Evolutionary conservation across 2,329 filamentous ascomycete genomes (phyloP).

Genomic region (Colletotrichum limetticola): DNA sequence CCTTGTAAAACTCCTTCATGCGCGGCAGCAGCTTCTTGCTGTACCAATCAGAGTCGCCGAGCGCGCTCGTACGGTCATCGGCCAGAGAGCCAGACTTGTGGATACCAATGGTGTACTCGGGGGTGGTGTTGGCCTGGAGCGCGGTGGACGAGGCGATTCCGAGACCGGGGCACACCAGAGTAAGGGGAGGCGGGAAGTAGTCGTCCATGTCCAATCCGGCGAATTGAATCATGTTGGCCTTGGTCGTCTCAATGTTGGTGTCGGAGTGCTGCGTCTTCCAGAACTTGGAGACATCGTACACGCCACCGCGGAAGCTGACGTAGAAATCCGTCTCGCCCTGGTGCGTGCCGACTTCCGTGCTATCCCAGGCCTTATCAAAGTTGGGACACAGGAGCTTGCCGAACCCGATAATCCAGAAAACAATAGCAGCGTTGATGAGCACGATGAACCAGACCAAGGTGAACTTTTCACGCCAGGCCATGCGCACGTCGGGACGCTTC

Average conservation of each 20-base stretch:
- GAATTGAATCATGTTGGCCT: constrained; percentile 77
- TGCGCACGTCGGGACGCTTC: constrained; percentile 95
- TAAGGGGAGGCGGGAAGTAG: constrained; percentile 87
- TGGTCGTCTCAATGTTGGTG: constrained; percentile 67
- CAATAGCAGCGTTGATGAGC: constrained; percentile 80
- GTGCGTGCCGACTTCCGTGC: constrained; percentile 76
- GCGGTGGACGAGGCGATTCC: constrained; percentile 67
- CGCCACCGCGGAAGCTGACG: constrained; percentile 86
- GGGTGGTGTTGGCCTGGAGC: constrained; percentile 74
- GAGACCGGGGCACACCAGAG: constrained; percentile 78
- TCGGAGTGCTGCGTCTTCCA: constrained; percentile 89
- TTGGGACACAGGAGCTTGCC: constrained; percentile 90
- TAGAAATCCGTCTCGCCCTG: constrained; percentile 81
- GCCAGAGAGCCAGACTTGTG: constrained; percentile 78
- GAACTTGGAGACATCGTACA: constrained; percentile 93
- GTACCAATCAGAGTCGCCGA: constrained; percentile 82
- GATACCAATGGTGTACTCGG: constrained; percentile 62
- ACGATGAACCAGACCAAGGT: constrained; percentile 84
- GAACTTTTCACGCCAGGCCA: constrained; percentile 97
- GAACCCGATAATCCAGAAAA: constrained; percentile 94
- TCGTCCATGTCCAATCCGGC: constrained; percentile 81
- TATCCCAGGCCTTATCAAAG: constrained; percentile 87
- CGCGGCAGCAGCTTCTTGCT: constrained; percentile 75
- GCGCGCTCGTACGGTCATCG: constrained; percentile 63
- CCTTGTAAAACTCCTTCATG: constrained; percentile 89